Base-by-base conservation (phyloP, 2,329 filamentous ascomycete genomes). In the Fusarium tjaetaba region DNA sequence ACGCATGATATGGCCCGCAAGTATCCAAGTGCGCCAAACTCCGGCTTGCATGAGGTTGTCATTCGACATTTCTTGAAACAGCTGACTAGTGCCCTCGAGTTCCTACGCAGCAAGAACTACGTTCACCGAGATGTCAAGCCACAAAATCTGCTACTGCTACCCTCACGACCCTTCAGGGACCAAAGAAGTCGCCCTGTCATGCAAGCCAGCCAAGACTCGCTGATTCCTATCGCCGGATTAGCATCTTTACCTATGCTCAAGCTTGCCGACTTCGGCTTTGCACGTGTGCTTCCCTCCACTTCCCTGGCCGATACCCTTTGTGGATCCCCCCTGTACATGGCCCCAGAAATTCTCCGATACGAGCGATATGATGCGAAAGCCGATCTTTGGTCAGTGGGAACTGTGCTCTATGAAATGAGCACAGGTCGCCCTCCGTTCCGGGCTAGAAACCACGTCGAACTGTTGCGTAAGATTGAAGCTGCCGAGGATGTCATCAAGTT, bases 261-360 rank as follows among this genome's bases (percentile, higher is more conserved):
- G 85, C 92, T 99, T 77, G 96, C 96, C 65, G 96, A 99, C 84
- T 99, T 99, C 80, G 96, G 96, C n/a, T 99, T 99, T 81, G 96
- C 96, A 63, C 91, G 96, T 63, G 94, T 97, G 62, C 85, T 99
- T 55, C 96, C 96, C 4, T 91, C 94, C 13, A 97, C 96, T 1
- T 96, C 95, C 10, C 88, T 99, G 72, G 96, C 96, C 16, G 96
- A 99, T 81, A 99, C 96, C 1, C 89, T 99, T 1, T 99, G 96
- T 82, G 96, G 96, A 24, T 98, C 96, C 18, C 96, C 96, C 15
- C 86, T 99, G 32, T 99, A 99, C 85, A 99, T 99, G 96, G 96
- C 96, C 1, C 96, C 96, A 8, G 96, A 99, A 84, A 99, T 99
- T 73, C 86, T 99, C 71, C 92, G 95, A 68, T 99, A 98, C 79